Evolutionary conservation across 2,329 filamentous ascomycete genomes (phyloP), one percentile per base, ranked within the genome.

Genomic region (Diaporthe velutina): DNA sequence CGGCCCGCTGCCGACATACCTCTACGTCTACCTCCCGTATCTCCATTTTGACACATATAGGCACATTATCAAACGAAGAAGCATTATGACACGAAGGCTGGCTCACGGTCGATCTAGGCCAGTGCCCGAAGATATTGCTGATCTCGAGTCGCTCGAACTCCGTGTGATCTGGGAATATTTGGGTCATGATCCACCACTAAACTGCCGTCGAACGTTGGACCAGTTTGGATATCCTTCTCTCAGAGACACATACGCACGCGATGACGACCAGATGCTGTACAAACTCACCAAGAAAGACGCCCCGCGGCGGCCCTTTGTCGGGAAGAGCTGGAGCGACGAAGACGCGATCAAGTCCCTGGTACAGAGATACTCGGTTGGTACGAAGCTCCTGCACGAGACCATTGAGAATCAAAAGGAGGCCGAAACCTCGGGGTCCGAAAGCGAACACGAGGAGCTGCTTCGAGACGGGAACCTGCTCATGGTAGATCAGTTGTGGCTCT

Each of bases 241-340:
- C 0, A 84, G 87, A 13, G 90, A 92, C 45, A 93, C 91, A 0
- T 83, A 89, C 55, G 88, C 90, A 0, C 84, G 91, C 25, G 91
- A 93, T 55, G 90, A 91, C 57, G 91, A 93, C 55, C 91, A 93
- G 79, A 92, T 93, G 89, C 82, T 93, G 9, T 93, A 92, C 80
- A 93, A 93, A 77, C 82, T 92, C 2, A 91, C 90, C 2, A 91
- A 90, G 77, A 83, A 88, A 73, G 86, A 3, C 73, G 77, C 1
- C 78, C 78, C 17, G 25, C 45, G 30, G 15, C 67, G 72, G 6
- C 50, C 48, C 25, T 64, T 40, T n/a, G 25, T 19, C 12, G 70
- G 55, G 19, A 48, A 60, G 17, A 28, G 74, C 75, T n/a, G 71
- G 66, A 48, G 78, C 35, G 64, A 54, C 72, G 73, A 79, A 50